Percentiles rank a stretch among this genome's conserved stretches.
Evolutionary conservation across 352 stramenopile species (phyloP).

Genomic region (Phytophthora nicotianae): DNA sequence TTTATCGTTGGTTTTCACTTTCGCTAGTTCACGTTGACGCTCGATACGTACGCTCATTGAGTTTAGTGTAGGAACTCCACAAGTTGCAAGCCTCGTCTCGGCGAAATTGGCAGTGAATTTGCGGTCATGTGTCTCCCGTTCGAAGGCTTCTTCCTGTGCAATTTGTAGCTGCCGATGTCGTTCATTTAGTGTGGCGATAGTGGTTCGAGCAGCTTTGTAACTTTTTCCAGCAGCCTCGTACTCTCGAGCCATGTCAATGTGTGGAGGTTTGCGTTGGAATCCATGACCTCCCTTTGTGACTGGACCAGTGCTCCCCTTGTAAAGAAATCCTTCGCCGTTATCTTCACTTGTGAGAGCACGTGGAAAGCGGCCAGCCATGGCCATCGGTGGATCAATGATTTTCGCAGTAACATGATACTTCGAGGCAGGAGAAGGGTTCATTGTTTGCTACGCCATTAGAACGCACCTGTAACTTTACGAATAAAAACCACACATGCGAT

Average conservation of each 20-base stretch:
- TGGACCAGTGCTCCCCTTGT: constrained; percentile 24
- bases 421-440: constrained; percentile 16
- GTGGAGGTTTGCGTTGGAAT: constrained; percentile 65
- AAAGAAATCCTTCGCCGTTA: constrained; percentile 57
- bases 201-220: constrained; percentile 52
- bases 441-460: background rate
- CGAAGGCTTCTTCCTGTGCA: constrained; percentile 56
- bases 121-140: constrained; percentile 38
- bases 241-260: constrained; percentile 58
- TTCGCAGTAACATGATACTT: constrained; percentile 16
- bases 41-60: constrained; percentile 61
- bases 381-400: constrained; percentile 9
- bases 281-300: constrained; percentile 1
- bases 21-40: constrained; percentile 42
- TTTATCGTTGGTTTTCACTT: constrained; percentile 13
- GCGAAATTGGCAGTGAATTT: constrained; percentile 61
- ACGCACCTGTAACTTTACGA: background rate
- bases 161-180: constrained; percentile 57
- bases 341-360: constrained; percentile 30
- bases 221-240: constrained; percentile 47
- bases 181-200: constrained; percentile 53
- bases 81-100: constrained; percentile 67
- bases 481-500: constrained; percentile 19
- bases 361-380: constrained; percentile 24
- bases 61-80: constrained; percentile 69